These are phyloP conservation scores for Pseudocercospora musae DNA, from an alignment of 2,329 filamentous ascomycete genomes.

Conservation along the genomic window DNA sequence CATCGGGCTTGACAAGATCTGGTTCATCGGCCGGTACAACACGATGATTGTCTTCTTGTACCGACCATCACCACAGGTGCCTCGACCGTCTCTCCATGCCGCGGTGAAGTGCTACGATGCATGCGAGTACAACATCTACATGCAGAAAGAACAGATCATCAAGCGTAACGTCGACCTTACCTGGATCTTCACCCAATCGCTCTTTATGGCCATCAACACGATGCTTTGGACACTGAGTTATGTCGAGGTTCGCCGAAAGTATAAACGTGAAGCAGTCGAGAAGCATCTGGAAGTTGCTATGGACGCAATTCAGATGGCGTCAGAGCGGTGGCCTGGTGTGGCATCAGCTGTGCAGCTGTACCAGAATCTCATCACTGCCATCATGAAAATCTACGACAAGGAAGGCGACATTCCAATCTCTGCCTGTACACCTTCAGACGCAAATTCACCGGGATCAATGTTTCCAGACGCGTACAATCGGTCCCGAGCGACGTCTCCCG, in stretches of 20 bases:
- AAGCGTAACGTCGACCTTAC: slow-evolving; percentile 77
- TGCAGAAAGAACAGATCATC: slow-evolving; percentile 76
- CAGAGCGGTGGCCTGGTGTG: slow-evolving; percentile 88
- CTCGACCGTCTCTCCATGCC: slow-evolving; percentile 74
- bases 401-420: slow-evolving; percentile 51
- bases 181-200: slow-evolving; percentile 85
- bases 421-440: slow-evolving; percentile 47
- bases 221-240: slow-evolving; percentile 91
- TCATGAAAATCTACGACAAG: slow-evolving; percentile 80
- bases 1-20: slow-evolving; percentile 66
- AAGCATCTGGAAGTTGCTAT: slow-evolving; percentile 70
- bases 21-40: slow-evolving; percentile 69
- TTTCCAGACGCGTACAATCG: slow-evolving; percentile 42
- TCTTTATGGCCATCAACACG: slow-evolving; percentile 90
- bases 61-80: slow-evolving; percentile 86
- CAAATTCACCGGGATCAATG: slow-evolving; percentile 39
- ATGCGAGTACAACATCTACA: slow-evolving; percentile 74
- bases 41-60: slow-evolving; percentile 86
- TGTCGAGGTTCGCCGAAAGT: slow-evolving; percentile 70
- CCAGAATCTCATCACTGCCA: slow-evolving; percentile 77
- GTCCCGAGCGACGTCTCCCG: slow-evolving; percentile 47
- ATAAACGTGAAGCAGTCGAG: slow-evolving; percentile 72
- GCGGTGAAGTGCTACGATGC: slow-evolving; percentile 81
- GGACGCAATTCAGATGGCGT: slow-evolving; percentile 74
- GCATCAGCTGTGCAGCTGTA: slow-evolving; percentile 81